A percentile compares a stretch with the other conserved stretches of the same genome.
These are phyloP conservation scores for Sesbania bispinosa DNA, from an alignment of 306 rosid genomes.

Conservation along the genomic window DNA sequence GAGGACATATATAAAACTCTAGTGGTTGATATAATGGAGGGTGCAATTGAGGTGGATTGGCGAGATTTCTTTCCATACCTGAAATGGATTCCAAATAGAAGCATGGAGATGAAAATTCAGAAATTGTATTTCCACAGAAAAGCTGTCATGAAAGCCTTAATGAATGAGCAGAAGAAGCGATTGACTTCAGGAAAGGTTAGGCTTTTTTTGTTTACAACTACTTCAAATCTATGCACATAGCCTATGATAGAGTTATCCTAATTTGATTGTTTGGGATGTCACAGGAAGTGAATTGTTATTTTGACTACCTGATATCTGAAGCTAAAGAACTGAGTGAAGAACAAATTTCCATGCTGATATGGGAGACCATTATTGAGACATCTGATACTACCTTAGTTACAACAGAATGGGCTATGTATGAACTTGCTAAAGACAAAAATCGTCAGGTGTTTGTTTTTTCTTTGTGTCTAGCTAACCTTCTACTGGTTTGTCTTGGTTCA, in stretches of 20 bases:
- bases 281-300: constrained; percentile 62
- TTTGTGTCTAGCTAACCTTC: neutral
- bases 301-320: constrained; percentile 63
- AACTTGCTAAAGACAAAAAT: constrained; percentile 61
- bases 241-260: neutral
- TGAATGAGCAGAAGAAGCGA: constrained; percentile 60
- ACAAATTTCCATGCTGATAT: constrained; percentile 60
- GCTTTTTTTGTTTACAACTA: neutral
- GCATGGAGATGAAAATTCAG: constrained; percentile 48
- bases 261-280: constrained; percentile 21
- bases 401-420: constrained; percentile 91
- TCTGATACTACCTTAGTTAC: constrained; percentile 80
- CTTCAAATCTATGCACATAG: neutral
- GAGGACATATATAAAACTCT: constrained; percentile 58
- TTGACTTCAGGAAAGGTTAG: constrained; percentile 71
- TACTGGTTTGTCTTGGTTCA: neutral
- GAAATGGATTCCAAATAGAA: constrained; percentile 83
- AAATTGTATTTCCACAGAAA: constrained; percentile 34
- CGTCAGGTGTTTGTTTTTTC: constrained; percentile 54
- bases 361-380: constrained; percentile 85
- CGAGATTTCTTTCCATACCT: constrained; percentile 95
- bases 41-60: constrained; percentile 97
- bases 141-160: constrained; percentile 59
- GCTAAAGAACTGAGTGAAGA: constrained; percentile 57
- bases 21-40: constrained; percentile 79